Percentiles rank a stretch among this genome's conserved stretches.
Conservation (phyloP, 495 filamentous ascomycete species). For the Daldinia caldariorum region DNA sequence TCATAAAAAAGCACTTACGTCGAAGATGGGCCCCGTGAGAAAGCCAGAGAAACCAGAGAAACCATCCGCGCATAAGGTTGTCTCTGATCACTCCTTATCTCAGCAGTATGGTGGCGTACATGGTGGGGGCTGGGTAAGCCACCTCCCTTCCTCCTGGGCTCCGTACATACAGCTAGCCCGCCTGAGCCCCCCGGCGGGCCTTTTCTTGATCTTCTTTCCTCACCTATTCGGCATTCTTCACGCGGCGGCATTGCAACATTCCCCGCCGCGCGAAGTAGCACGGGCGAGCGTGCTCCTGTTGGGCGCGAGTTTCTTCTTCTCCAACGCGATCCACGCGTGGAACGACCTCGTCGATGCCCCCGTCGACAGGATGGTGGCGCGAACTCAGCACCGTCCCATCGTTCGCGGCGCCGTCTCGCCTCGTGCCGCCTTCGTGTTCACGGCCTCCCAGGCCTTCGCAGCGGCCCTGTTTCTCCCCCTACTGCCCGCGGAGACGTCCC, state of each 20-base stretch:
- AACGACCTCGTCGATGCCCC: conserved; percentile 53
- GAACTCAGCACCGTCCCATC: conserved; percentile 50
- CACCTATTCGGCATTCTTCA: conserved; percentile 49
- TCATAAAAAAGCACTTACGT: too few species aligned
- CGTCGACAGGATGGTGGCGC: conserved; percentile 45
- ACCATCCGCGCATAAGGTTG: too few species aligned
- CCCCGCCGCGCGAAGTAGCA: conserved; percentile 1
- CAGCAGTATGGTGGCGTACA: conserved; percentile 36
- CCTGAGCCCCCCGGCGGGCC: conserved; percentile 45
- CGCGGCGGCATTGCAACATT: conserved; percentile 43
- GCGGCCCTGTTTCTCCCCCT: conserved; percentile 37
- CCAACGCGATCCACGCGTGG: conserved; percentile 50
- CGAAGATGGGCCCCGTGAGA: too few species aligned
- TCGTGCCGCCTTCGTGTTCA: conserved; percentile 47
- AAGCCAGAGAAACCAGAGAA: too few species aligned
- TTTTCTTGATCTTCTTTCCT: conserved; percentile 50
- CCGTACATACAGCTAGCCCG: conserved; percentile 51
- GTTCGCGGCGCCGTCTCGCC: conserved; percentile 48
- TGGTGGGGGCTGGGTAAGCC: conserved; percentile 37
- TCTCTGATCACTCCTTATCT: too few species aligned
- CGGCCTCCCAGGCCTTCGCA: conserved; percentile 30
- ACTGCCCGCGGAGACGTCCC: too few species aligned
- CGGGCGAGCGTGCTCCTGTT: conserved; percentile 40
- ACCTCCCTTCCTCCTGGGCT: conserved; percentile 34
- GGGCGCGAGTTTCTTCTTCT: conserved; percentile 52